phyloP scores from a whole-genome alignment of 2,329 filamentous ascomycete species.

The Pseudonectria foliicola region DNA sequence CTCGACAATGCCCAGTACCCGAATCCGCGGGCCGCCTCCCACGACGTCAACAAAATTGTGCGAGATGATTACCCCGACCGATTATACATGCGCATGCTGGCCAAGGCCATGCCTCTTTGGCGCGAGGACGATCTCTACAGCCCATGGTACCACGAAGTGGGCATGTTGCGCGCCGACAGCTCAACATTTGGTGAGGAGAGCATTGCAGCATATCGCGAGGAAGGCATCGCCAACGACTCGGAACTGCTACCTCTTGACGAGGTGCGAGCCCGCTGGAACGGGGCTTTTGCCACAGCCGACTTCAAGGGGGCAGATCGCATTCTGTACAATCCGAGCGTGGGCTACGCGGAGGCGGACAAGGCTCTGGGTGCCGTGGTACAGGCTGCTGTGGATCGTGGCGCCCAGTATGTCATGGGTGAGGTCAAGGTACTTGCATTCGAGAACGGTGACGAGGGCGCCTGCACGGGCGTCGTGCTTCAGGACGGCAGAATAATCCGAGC shows the following conservation, averaged over 20 bases:
- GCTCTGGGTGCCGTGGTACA: slow-evolving; percentile 47
- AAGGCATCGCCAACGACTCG: slow-evolving; percentile 33
- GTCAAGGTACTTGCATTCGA: slow-evolving; percentile 39
- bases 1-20: slow-evolving; percentile 30
- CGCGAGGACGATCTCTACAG: slow-evolving; percentile 42
- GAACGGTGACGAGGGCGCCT: slow-evolving; percentile 31
- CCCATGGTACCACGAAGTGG: slow-evolving; percentile 48
- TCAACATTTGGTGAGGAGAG: slow-evolving; percentile 39
- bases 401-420: slow-evolving; percentile 47
- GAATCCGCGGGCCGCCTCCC: slow-evolving; percentile 36
- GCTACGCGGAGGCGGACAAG: slow-evolving; percentile 53
- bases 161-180: slow-evolving; percentile 40
- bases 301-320: slow-evolving; percentile 49
- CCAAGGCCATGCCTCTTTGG: slow-evolving; percentile 34
- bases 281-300: slow-evolving; percentile 49
- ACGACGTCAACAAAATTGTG: slow-evolving; percentile 40
- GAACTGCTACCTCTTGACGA: slow-evolving; percentile 40
- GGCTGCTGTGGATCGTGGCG: slow-evolving; percentile 43
- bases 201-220: slow-evolving; percentile 29
- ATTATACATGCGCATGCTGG: slow-evolving; percentile 34
- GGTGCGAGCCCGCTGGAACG: slow-evolving; percentile 47
- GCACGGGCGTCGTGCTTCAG: slow-evolving; percentile 41
- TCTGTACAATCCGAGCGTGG: slow-evolving; percentile 50
- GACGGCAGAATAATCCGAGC: slow-evolving; percentile 41
- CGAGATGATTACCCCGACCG: slow-evolving; percentile 35